Evolutionary conservation across 2,329 filamentous ascomycete genomes (phyloP).

Genomic region (Madurella fahalii): DNA sequence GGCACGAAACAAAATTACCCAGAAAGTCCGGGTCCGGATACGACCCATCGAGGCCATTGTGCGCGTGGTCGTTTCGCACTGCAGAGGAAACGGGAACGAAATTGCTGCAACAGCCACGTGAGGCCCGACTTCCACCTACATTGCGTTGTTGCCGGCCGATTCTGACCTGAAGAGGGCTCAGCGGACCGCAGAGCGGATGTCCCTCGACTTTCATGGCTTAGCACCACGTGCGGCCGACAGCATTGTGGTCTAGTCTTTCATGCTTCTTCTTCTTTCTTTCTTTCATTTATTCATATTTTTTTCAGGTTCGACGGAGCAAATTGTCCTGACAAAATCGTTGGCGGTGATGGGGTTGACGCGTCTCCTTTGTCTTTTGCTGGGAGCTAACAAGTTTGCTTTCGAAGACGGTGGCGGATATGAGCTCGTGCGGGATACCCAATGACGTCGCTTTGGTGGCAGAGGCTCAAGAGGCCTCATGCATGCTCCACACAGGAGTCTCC

Average conservation of each 20-base stretch:
- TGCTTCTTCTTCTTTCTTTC: neutral
- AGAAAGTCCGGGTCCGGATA: neutral
- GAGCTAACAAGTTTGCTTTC: neutral
- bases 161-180: neutral
- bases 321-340: neutral
- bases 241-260: neutral
- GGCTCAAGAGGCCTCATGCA: slow-evolving; percentile 24
- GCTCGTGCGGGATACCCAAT: slow-evolving; percentile 20
- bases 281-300: neutral
- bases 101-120: neutral
- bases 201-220: neutral
- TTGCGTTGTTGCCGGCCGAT: neutral
- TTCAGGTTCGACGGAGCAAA: neutral
- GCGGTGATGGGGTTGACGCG: neutral
- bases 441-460: slow-evolving; percentile 22
- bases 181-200: neutral
- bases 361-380: neutral
- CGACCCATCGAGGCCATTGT: neutral
- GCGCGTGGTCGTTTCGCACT: neutral
- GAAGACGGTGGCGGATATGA: slow-evolving; percentile 9
- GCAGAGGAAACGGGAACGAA: neutral
- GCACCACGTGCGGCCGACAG: neutral
- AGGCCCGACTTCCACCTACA: neutral
- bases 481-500: slow-evolving; percentile 26
- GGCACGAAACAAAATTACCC: neutral